Conservation (phyloP, 192 early-diverging fungal genomes). For the Lunasporangiospora selenospora region DNA sequence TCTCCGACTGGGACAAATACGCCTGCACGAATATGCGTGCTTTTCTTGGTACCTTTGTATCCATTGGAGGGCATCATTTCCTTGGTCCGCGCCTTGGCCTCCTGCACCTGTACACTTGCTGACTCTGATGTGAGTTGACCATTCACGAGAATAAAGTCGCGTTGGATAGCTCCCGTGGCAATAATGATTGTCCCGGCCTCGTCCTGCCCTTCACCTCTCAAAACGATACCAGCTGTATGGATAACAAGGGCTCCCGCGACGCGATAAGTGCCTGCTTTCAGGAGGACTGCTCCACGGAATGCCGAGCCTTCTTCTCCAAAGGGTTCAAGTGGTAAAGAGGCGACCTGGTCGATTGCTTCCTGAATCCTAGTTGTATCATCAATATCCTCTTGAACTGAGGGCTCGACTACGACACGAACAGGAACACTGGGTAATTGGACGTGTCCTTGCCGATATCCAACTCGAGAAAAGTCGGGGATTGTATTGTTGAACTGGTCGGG, state of each 20-base stretch:
- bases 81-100: not conserved
- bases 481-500: conserved; percentile 11
- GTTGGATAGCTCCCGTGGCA: conserved; percentile 12
- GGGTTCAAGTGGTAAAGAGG: conserved; percentile 1
- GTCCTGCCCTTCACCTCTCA: conserved; percentile 17
- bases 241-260: conserved; percentile 7
- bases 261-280: conserved; percentile 13
- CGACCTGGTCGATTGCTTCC: conserved; percentile 14
- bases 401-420: conserved; percentile 7
- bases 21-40: not conserved
- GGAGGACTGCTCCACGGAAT: conserved; percentile 6
- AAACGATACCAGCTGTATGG: conserved; percentile 4
- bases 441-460: conserved; percentile 19
- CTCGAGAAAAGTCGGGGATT: conserved; percentile 16
- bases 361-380: conserved; percentile 18
- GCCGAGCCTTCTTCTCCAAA: conserved; percentile 1
- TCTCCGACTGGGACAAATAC: conserved; percentile 16
- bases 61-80: conserved; percentile 21
- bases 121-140: conserved; percentile 6
- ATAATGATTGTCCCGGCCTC: conserved; percentile 9
- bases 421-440: conserved; percentile 3
- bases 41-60: conserved; percentile 1
- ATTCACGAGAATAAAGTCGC: conserved; percentile 16
- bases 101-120: not conserved
- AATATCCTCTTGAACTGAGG: not conserved